Percentiles rank a stretch among this genome's conserved stretches.
Conservation (phyloP, 1,139 yeast genomes). For the Pichia terricola region DNA sequence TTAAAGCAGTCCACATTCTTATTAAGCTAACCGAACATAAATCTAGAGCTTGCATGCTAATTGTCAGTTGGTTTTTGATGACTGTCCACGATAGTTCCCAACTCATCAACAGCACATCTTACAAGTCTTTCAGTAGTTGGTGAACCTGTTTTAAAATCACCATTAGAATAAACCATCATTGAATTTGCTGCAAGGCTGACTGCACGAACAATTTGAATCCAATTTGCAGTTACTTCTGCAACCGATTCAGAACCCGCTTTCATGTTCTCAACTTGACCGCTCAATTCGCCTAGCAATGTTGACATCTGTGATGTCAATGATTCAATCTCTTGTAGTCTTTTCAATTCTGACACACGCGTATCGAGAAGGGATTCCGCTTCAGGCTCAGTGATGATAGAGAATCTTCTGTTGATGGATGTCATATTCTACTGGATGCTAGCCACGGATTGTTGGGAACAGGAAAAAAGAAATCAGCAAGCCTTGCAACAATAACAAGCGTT, state of each 20-base stretch:
- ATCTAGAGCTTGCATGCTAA: no score
- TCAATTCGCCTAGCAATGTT: not conserved
- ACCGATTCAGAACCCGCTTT: constrained; percentile 28
- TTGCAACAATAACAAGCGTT: no score
- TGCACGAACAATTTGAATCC: constrained; percentile 62
- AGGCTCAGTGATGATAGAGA: constrained; percentile 10
- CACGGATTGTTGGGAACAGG: no score
- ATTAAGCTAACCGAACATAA: no score
- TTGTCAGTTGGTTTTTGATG: no score
- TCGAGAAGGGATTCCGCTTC: constrained; percentile 14
- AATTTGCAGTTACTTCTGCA: constrained; percentile 46
- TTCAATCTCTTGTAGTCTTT: constrained; percentile 39
- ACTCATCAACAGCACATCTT: constrained; percentile 32
- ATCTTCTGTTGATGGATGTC: constrained; percentile 2
- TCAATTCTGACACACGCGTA: constrained; percentile 47
- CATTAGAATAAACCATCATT: constrained; percentile 31
- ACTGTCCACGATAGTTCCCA: constrained; percentile 5
- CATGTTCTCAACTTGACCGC: constrained; percentile 2
- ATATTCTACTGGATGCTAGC: no score
- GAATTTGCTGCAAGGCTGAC: constrained; percentile 61
- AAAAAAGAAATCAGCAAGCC: no score
- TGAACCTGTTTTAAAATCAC: constrained; percentile 33
- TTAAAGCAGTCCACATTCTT: no score
- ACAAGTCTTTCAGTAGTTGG: constrained; percentile 62
- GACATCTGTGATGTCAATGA: constrained; percentile 28